Conservation (phyloP, 1,139 yeast genomes). For the Sugiyamaella pinicola region DNA sequence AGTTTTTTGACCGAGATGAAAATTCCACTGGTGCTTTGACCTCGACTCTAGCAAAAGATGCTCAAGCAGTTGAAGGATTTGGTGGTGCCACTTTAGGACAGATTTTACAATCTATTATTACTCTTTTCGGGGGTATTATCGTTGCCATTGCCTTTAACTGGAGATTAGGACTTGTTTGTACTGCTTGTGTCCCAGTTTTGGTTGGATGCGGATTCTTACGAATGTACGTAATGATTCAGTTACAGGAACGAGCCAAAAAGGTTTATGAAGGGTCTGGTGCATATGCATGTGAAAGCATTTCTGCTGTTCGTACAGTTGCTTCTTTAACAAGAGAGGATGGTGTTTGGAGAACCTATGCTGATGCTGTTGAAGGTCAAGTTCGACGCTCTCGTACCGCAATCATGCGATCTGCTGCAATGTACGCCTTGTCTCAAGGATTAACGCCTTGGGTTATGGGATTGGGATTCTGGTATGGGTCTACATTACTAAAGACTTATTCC, state of each 20-base stretch:
- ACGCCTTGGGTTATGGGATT: slow-evolving; percentile 45
- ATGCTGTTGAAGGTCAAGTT: slow-evolving; percentile 40
- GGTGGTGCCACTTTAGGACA: slow-evolving; percentile 85
- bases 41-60: slow-evolving; percentile 78
- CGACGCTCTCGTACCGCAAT: slow-evolving; percentile 35
- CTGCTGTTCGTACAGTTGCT: slow-evolving; percentile 44
- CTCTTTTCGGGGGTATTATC: slow-evolving; percentile 71
- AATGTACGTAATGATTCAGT: slow-evolving; percentile 78
- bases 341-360: slow-evolving; percentile 37
- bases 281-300: slow-evolving; percentile 43
- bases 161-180: slow-evolving; percentile 64
- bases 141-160: slow-evolving; percentile 66
- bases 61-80: slow-evolving; percentile 79
- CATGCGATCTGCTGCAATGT: slow-evolving; percentile 39
- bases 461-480: slow-evolving; percentile 46
- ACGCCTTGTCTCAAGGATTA: slow-evolving; percentile 43
- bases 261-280: slow-evolving; percentile 45
- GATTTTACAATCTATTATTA: slow-evolving; percentile 72
- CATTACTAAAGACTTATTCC: slow-evolving; percentile 36
- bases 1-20: slow-evolving; percentile 73
- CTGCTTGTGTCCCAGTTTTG: slow-evolving; percentile 64
- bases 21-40: slow-evolving; percentile 72
- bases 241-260: slow-evolving; percentile 52
- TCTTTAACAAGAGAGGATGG: slow-evolving; percentile 44
- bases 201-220: slow-evolving; percentile 74